Evolutionary conservation across 73 alveolate genomes (phyloP).

Genomic region (Diophrys appendiculata): DNA sequence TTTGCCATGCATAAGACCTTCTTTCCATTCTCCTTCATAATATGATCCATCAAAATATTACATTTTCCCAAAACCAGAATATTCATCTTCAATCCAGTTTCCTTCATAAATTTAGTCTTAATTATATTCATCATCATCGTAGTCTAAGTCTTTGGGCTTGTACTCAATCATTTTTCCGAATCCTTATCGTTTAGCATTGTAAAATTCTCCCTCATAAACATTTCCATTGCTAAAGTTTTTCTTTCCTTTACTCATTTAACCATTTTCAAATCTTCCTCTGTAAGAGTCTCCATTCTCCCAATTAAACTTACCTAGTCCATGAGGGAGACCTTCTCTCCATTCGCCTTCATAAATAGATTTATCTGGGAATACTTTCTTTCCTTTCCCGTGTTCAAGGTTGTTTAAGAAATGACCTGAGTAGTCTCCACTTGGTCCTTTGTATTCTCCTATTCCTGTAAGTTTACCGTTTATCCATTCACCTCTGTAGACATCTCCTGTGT

Average conservation of each 20-base stretch:
- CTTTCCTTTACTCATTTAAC: not conserved
- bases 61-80: not conserved
- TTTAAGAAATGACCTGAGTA: constrained; percentile 36
- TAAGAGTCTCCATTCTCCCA: not conserved
- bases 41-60: constrained; percentile 1
- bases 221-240: too few species aligned
- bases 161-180: too few species aligned
- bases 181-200: too few species aligned
- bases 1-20: constrained; percentile 4
- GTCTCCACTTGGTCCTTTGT: constrained; percentile 9
- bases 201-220: too few species aligned
- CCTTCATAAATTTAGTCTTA: not conserved
- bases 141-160: too few species aligned
- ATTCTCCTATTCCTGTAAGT: constrained; percentile 40
- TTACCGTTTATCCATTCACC: constrained; percentile 47
- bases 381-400: constrained; percentile 30
- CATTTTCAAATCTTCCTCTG: not conserved
- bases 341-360: constrained; percentile 27
- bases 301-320: constrained; percentile 1
- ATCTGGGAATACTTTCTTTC: constrained; percentile 10
- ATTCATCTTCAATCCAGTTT: not conserved
- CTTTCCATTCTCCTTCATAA: constrained; percentile 34
- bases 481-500: constrained; percentile 2
- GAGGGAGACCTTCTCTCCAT: constrained; percentile 16
- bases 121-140: too few species aligned